phyloP scores from a whole-genome alignment of 148 eudicot genomes.

The Tetragonia tetragonoides region DNA sequence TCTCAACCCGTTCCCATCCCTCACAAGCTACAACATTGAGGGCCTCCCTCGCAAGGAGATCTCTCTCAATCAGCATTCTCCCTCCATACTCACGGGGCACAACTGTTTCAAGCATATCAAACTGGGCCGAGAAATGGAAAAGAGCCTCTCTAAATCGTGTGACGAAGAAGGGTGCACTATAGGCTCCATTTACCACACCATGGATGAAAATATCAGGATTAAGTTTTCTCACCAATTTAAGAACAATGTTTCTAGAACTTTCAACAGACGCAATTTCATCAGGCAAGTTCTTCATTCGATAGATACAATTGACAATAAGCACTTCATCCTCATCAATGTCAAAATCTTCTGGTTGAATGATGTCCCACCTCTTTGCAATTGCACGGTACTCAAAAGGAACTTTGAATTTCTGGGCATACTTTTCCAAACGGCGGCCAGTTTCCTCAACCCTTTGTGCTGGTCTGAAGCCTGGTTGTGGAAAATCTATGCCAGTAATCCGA shows the following conservation, averaged over 20 bases:
- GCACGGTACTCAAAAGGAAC: constrained; percentile 63
- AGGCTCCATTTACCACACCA: constrained; percentile 62
- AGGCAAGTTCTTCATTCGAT: constrained; percentile 49
- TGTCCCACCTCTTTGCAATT: constrained; percentile 65
- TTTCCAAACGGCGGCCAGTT: constrained; percentile 55
- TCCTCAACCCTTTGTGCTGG: constrained; percentile 63
- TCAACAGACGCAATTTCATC: constrained; percentile 54
- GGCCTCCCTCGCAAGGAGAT: constrained; percentile 56
- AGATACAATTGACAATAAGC: constrained; percentile 57
- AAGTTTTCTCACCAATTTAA: constrained; percentile 45
- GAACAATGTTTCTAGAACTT: constrained; percentile 46
- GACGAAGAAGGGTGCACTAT: constrained; percentile 55
- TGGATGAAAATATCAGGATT: constrained; percentile 56
- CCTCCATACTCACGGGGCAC: constrained; percentile 51
- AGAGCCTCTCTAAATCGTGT: constrained; percentile 69
- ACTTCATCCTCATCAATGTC: constrained; percentile 54
- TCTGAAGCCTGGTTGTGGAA: constrained; percentile 64
- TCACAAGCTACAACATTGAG: constrained; percentile 72
- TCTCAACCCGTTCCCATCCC: constrained; percentile 70
- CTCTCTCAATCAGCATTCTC: constrained; percentile 55
- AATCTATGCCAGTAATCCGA: constrained; percentile 64
- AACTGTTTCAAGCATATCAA: constrained; percentile 63
- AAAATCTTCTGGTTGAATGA: constrained; percentile 48
- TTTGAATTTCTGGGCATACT: constrained; percentile 49
- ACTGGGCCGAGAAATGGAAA: constrained; percentile 61